Evolutionary conservation across 2,329 filamentous ascomycete genomes (phyloP), one percentile per base, ranked within the genome.

Genomic region (Pseudomassariella vexata): DNA sequence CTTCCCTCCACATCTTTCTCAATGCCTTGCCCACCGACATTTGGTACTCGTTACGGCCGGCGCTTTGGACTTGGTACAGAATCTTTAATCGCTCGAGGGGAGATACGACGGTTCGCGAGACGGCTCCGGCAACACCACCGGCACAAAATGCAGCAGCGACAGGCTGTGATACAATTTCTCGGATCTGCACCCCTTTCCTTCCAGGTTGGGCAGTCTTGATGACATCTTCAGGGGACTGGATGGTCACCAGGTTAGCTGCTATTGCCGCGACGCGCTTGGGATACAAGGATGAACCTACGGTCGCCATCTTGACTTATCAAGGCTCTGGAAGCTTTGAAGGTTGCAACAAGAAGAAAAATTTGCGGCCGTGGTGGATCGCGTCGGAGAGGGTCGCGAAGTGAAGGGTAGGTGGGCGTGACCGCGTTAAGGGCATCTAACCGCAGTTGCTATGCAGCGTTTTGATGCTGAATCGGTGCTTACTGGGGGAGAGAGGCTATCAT

Each of bases 81-180:
- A 98, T 98, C 67, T 98, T 96, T 37, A 98, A 72, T 42, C 92
- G 79, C 62, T 98, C 92, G 22, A 98, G 77, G 4, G 92, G 92
- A 11, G 90, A 96, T 5, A 98, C 92, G 28, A 96, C 90, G 16
- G 92, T 98, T 54, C 92, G 79, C 19, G 92, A 96, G n/a, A 98
- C 90, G 25, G 92, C 92, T 37, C 92, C 92, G 11, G 92, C 92
- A 15, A 95, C 79, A 45, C 92, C 92, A 40, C 92, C 92, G 19
- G 87, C 92, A 50, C 94, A 83, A 53, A 98, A 98, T 20, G 92
- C 89, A 24, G 92, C 90, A 20, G 88, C 65, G 23, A 95, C 81
- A 4, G 90, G 89, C 42, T 94, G 84, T 8, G 88, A 82, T 41
- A 95, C 35, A 38, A 68, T 61, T 31, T 70, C 63, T 28, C 57